Percentiles rank a stretch among this genome's conserved stretches.
phyloP scores from a whole-genome alignment of 1,139 yeast species.

The Kurtzmaniella quercitrusa region DNA sequence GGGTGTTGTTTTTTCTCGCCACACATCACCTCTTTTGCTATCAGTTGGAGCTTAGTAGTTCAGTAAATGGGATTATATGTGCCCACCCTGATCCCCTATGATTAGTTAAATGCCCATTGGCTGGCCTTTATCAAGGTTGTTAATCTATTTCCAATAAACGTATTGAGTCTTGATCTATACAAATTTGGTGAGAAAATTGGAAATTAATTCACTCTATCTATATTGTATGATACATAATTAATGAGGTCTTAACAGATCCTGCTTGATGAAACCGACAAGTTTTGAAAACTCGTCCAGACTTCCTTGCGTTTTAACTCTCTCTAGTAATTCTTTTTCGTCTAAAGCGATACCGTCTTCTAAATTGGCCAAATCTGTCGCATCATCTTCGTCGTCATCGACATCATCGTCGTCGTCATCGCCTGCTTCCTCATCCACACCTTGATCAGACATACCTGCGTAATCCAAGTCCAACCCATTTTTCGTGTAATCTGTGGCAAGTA shows the following conservation, averaged over 20 bases:
- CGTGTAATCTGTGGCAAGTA: conserved; percentile 38
- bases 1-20: not conserved
- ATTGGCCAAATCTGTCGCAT: conserved; percentile 19
- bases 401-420: conserved; percentile 21
- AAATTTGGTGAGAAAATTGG: no score
- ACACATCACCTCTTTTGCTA: no score
- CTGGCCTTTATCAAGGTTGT: no score
- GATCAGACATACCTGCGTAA: conserved; percentile 16
- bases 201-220: not conserved
- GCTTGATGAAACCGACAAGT: conserved; percentile 48
- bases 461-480: conserved; percentile 26
- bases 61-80: no score
- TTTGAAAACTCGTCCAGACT: conserved; percentile 33
- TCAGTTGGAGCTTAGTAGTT: no score
- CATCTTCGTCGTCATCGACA: conserved; percentile 19
- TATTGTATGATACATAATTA: not conserved
- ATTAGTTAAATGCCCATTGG: no score
- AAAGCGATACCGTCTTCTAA: conserved; percentile 13
- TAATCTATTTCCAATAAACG: no score
- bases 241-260: conserved; percentile 21
- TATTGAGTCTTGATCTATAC: no score
- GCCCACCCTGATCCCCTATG: no score
- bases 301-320: conserved; percentile 32
- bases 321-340: conserved; percentile 24
- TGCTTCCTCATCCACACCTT: conserved; percentile 11